Conservation (phyloP, 2,329 filamentous ascomycete species). For the Phoma herbarum region DNA sequence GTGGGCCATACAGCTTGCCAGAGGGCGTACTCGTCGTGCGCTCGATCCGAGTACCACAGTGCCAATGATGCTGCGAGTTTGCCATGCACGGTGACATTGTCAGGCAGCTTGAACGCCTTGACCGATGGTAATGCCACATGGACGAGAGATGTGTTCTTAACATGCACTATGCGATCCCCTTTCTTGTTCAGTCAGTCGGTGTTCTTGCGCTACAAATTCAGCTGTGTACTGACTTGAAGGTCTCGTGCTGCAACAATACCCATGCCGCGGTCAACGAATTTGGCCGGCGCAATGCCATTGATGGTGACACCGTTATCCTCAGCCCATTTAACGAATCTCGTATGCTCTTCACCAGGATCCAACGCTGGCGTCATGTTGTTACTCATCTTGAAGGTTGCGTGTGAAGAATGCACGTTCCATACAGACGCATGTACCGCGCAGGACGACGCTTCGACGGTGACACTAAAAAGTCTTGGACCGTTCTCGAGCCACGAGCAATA, state of each 20-base stretch:
- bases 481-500: neutral
- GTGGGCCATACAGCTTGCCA: constrained; percentile 77
- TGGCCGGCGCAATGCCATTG: constrained; percentile 71
- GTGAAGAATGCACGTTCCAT: neutral
- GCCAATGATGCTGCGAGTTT: constrained; percentile 75
- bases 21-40: constrained; percentile 57
- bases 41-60: constrained; percentile 51
- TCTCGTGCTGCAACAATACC: constrained; percentile 76
- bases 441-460: neutral
- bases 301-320: constrained; percentile 69
- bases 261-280: constrained; percentile 76
- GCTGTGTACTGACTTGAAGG: constrained; percentile 64
- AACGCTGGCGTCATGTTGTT: constrained; percentile 44
- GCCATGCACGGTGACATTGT: constrained; percentile 71
- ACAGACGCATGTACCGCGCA: neutral
- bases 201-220: neutral
- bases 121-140: constrained; percentile 67
- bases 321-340: constrained; percentile 74
- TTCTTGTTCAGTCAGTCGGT: constrained; percentile 54
- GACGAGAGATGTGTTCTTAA: constrained; percentile 70
- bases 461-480: neutral
- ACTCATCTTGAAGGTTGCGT: constrained; percentile 3
- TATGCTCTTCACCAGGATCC: constrained; percentile 52
- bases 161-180: constrained; percentile 68
- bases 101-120: constrained; percentile 58